These are phyloP conservation scores for Aspergillus pseudotamarii DNA, from an alignment of 2,329 filamentous ascomycete species.

Conservation along the genomic window DNA sequence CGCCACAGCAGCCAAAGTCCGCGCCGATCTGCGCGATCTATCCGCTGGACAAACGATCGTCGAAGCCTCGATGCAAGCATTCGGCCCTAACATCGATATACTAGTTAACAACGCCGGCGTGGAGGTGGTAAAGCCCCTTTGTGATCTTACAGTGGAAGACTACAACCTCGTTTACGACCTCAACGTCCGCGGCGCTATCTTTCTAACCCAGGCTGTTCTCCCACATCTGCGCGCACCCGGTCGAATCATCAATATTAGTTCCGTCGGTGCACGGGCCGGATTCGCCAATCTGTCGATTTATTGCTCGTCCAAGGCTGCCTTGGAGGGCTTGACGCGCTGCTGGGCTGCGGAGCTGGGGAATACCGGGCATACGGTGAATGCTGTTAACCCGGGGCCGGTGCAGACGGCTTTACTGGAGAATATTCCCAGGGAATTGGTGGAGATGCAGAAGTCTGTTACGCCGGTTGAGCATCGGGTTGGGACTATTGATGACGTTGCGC, in stretches of 20 bases:
- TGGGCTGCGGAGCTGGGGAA: constrained; percentile 62
- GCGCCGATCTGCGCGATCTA: constrained; percentile 5
- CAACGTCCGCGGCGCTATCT: constrained; percentile 10
- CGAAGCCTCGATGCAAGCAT: neutral
- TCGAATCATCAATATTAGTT: constrained; percentile 10
- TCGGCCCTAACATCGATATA: constrained; percentile 5
- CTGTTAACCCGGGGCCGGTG: constrained; percentile 62
- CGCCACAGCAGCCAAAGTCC: neutral
- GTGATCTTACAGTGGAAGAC: neutral
- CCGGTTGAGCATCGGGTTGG: constrained; percentile 8
- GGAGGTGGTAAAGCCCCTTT: neutral
- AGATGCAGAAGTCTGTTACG: constrained; percentile 48
- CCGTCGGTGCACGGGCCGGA: constrained; percentile 48
- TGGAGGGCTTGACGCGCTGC: constrained; percentile 62
- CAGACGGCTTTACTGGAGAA: constrained; percentile 60
- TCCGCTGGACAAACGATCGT: neutral
- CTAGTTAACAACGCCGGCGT: constrained; percentile 11
- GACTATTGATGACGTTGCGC: constrained; percentile 1
- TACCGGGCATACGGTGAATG: constrained; percentile 63
- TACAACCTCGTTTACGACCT: constrained; percentile 9
- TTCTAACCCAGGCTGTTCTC: constrained; percentile 10
- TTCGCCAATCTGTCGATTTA: constrained; percentile 55
- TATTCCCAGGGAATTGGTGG: constrained; percentile 48
- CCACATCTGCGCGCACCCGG: constrained; percentile 6
- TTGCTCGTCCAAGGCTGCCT: constrained; percentile 60